Base-by-base conservation (phyloP, 768 basidiomycete genomes). In the Baorangia bicolor region DNA sequence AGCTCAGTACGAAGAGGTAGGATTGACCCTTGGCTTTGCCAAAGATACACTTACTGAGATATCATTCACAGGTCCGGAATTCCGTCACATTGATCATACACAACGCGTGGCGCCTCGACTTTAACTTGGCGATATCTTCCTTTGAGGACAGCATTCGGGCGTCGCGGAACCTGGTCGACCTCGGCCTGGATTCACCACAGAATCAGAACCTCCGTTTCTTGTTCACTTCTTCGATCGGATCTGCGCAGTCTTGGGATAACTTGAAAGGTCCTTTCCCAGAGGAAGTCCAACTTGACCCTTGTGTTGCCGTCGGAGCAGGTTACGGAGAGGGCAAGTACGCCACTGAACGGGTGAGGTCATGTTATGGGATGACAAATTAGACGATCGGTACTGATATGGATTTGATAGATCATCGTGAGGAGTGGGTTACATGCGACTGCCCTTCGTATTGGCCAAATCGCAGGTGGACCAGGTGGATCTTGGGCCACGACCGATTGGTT, bases 401-500 rank as follows among this genome's bases (percentile, higher is more conserved):
- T n/a, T 23, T 7, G 20, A 16, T 31, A 77, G 69, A 64, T 81
- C 9, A 70, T 82, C 27, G 64, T 64, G 4, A 68, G 68, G 45
- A 77, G 77, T 9, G 70, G 74, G 3, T 53, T 81, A 4, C 67
- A 68, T 8, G 66, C 65, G 0, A 68, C 73, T 0, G 73, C 74
- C 2, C 64, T 81, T 28, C 69, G 82, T 3, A 74, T 80, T 11
- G 81, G 80, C 0, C 81, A 83, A 53, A 64, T 81, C 9, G 69
- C 67, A 25, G 79, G 79, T 16, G 76, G 77, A 23, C 55, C 51
- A 0, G 64, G 63, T 1, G 80, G 80, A 20, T 72, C 73, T 0
- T 81, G 80, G 80, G 72, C 71, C 4, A 67, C 71, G 4, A 73
- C 66, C 0, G 78, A 81, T 44, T 82, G 81, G 81, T 60, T 81